phyloP scores from a whole-genome alignment of 1,284 basidiomycete species.

The Austropuccinia psidii region DNA sequence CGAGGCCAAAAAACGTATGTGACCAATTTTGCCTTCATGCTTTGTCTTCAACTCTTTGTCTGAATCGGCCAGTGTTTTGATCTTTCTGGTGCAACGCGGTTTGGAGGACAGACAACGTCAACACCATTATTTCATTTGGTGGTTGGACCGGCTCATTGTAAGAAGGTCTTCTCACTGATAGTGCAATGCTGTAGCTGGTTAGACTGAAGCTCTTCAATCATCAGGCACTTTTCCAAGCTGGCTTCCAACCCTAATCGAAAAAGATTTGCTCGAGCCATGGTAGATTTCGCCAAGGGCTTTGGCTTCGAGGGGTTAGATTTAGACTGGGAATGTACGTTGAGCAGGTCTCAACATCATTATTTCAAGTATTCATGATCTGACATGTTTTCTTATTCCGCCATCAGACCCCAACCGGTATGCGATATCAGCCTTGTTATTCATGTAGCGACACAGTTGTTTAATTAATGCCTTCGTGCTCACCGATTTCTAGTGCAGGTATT shows the following conservation, averaged over 20 bases:
- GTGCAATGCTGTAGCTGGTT: background rate
- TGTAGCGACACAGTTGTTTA: background rate
- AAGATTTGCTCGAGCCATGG: conserved; percentile 7
- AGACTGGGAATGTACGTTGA: conserved; percentile 29
- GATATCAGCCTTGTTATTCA: background rate
- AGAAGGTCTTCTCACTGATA: background rate
- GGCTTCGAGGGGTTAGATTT: conserved; percentile 27
- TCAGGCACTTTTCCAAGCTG: conserved; percentile 21
- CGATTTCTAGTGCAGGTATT: background rate
- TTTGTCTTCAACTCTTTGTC: background rate
- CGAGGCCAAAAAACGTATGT: conserved; percentile 4
- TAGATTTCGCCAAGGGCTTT: conserved; percentile 5
- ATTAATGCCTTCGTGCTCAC: background rate
- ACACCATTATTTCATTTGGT: conserved; percentile 5
- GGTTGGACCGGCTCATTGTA: conserved; percentile 32
- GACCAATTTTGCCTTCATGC: background rate
- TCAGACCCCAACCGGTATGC: conserved; percentile 22
- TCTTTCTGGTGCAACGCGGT: background rate
- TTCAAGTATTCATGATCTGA: background rate
- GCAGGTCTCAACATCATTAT: background rate
- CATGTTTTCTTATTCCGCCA: background rate
- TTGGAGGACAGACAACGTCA: conserved; percentile 25
- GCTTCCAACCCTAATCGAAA: background rate
- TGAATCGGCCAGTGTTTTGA: background rate
- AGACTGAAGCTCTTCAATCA: background rate